Conservation (phyloP, 202 grass and related monocot species). For the Digitaria exilis region DNA sequence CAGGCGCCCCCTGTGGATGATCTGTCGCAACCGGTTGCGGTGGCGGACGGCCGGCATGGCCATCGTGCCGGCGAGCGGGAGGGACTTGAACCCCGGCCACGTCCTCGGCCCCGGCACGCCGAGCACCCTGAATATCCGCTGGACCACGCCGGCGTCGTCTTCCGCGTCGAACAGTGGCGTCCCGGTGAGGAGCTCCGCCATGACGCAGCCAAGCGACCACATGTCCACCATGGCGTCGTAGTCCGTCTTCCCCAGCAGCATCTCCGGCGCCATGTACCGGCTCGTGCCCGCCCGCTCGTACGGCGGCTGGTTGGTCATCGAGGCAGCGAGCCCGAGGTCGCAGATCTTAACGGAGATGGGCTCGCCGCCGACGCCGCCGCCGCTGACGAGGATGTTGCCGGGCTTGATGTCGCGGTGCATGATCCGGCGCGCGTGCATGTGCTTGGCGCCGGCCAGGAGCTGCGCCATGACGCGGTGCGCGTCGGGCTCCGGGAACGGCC, state of each 20-base stretch:
- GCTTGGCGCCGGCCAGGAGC: constrained; percentile 4
- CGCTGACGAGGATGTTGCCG: constrained; percentile 42
- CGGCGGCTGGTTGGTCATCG: background rate
- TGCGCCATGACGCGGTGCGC: constrained; percentile 47
- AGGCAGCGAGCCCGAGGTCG: constrained; percentile 44
- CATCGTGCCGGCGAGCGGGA: constrained; percentile 19
- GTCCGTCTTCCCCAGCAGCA: constrained; percentile 28
- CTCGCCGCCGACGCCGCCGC: background rate
- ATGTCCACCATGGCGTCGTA: constrained; percentile 24
- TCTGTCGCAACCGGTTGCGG: background rate
- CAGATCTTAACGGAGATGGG: constrained; percentile 35
- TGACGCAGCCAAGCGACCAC: constrained; percentile 35
- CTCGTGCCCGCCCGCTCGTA: background rate
- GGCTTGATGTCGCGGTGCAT: constrained; percentile 56
- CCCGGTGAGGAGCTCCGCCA: constrained; percentile 37
- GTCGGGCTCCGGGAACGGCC: constrained; percentile 6
- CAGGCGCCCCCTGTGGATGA: background rate
- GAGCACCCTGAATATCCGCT: constrained; percentile 17
- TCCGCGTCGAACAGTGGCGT: background rate
- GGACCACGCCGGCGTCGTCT: background rate
- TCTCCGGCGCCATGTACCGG: constrained; percentile 34
- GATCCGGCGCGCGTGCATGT: constrained; percentile 36
- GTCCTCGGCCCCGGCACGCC: background rate
- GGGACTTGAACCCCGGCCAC: background rate
- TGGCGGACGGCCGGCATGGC: background rate